Conservation (phyloP, 805 yeast genomes). For the Candida maris region DNA sequence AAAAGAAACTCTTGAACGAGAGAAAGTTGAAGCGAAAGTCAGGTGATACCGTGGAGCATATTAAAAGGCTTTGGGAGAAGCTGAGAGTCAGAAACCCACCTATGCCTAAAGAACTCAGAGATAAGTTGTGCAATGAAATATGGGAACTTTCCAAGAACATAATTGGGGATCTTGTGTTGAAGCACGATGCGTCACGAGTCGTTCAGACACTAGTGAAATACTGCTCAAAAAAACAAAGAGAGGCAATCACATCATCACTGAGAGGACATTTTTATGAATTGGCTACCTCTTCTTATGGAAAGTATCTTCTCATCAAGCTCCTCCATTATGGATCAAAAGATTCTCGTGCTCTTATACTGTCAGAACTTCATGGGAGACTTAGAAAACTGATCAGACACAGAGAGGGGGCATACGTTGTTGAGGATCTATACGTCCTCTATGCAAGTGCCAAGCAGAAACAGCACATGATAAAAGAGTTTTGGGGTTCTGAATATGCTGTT, state of each 20-base stretch:
- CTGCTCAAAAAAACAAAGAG: conserved; percentile 75
- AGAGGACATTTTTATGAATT: conserved; percentile 74
- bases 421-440: conserved; percentile 83
- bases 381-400: conserved; percentile 92
- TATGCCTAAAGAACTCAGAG: conserved; percentile 70
- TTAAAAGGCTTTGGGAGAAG: conserved; percentile 87
- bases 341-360: conserved; percentile 67
- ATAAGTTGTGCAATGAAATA: conserved; percentile 73
- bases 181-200: conserved; percentile 95
- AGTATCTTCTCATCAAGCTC: conserved; percentile 81
- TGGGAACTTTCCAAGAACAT: conserved; percentile 80
- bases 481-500: conserved; percentile 93
- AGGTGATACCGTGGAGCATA: conserved; percentile 80
- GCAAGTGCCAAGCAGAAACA: conserved; percentile 79
- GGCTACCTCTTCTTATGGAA: conserved; percentile 92
- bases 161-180: conserved; percentile 78
- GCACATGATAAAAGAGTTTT: conserved; percentile 92
- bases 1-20: conserved; percentile 70
- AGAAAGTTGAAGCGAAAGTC: conserved; percentile 84
- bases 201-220: conserved; percentile 91
- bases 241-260: conserved; percentile 59
- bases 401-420: conserved; percentile 97
- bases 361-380: conserved; percentile 86
- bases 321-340: conserved; percentile 89
- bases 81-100: conserved; percentile 82